phyloP scores from a whole-genome alignment of 1,284 basidiomycete genomes.

The Sphagnurus paluster region DNA sequence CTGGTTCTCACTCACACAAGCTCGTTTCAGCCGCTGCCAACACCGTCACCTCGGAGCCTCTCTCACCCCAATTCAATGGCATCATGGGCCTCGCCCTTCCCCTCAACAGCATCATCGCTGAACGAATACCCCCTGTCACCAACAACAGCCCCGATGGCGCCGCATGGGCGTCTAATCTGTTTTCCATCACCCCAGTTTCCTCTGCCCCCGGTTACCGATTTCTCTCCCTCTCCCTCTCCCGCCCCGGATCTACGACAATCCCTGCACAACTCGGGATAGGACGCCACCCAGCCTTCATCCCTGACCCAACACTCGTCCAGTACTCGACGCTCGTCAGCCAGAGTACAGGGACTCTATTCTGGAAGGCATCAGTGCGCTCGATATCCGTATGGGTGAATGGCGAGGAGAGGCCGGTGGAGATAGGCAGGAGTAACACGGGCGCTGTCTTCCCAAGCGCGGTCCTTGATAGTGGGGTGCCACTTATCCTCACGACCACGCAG shows the following conservation, averaged over 20 bases:
- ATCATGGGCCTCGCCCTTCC: slow-evolving; percentile 76
- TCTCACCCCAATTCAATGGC: slow-evolving; percentile 55
- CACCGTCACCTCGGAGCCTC: slow-evolving; percentile 51
- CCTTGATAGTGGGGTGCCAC: slow-evolving; percentile 67
- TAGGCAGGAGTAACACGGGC: slow-evolving; percentile 34
- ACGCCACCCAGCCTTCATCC: slow-evolving; percentile 55
- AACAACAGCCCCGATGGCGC: slow-evolving; percentile 60
- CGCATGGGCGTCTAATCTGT: slow-evolving; percentile 61
- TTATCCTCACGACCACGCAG: slow-evolving; percentile 55
- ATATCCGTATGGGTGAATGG: slow-evolving; percentile 64
- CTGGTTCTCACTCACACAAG: slow-evolving; percentile 2
- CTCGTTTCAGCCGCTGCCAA: slow-evolving; percentile 50
- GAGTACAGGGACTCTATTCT: slow-evolving; percentile 46
- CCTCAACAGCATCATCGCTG: slow-evolving; percentile 58
- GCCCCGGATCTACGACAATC: slow-evolving; percentile 57
- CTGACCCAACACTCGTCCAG: slow-evolving; percentile 50
- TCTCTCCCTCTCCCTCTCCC: slow-evolving; percentile 63
- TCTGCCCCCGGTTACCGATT: slow-evolving; percentile 59
- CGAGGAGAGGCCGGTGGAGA: slow-evolving; percentile 34
- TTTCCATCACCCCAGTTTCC: slow-evolving; percentile 54
- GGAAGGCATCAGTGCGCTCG: slow-evolving; percentile 55
- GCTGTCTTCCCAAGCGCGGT: slow-evolving; percentile 54
- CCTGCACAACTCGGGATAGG: slow-evolving; percentile 68
- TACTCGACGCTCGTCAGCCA: slow-evolving; percentile 48
- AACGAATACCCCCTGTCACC: slow-evolving; percentile 44